Conservation (phyloP, 164 flowering plant genomes). For the Cinnamomum chago region DNA sequence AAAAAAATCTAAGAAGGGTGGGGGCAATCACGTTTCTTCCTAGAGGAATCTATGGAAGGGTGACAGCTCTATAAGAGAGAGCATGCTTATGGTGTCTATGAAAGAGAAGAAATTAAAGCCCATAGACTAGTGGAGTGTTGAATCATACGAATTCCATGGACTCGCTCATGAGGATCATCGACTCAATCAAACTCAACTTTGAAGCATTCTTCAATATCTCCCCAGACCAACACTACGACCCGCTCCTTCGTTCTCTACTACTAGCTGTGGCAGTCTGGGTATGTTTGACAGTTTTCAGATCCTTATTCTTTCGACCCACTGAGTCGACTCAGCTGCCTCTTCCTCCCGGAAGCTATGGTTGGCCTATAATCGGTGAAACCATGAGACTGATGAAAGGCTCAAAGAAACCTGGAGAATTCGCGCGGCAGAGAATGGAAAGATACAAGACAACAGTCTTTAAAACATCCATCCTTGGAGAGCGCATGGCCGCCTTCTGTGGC, state of each 20-base stretch:
- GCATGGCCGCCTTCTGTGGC: slow-evolving; percentile 32
- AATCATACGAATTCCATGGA: not conserved
- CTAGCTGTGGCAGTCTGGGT: not conserved
- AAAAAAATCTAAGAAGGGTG: too few relatives aligned
- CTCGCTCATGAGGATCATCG: not conserved
- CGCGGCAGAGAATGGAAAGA: not conserved
- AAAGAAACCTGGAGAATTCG: not conserved
- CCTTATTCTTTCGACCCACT: not conserved
- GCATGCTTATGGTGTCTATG: not conserved
- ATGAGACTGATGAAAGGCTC: not conserved
- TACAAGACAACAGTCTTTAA: slow-evolving; percentile 23
- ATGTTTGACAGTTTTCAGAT: not conserved
- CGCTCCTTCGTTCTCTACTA: not conserved
- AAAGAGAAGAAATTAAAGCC: not conserved
- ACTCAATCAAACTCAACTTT: not conserved
- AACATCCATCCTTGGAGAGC: slow-evolving; percentile 33
- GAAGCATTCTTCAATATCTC: not conserved
- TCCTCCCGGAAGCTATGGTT: slow-evolving; percentile 2
- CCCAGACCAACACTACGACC: too few relatives aligned
- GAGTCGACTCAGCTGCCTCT: not conserved
- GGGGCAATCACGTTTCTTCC: too few relatives aligned
- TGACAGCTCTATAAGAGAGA: too few relatives aligned
- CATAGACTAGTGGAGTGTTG: not conserved
- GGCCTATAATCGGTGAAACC: slow-evolving; percentile 7
- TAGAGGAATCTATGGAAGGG: too few relatives aligned